Evolutionary conservation across 148 eudicot species (phyloP).

Genomic region (Drosera capensis): DNA sequence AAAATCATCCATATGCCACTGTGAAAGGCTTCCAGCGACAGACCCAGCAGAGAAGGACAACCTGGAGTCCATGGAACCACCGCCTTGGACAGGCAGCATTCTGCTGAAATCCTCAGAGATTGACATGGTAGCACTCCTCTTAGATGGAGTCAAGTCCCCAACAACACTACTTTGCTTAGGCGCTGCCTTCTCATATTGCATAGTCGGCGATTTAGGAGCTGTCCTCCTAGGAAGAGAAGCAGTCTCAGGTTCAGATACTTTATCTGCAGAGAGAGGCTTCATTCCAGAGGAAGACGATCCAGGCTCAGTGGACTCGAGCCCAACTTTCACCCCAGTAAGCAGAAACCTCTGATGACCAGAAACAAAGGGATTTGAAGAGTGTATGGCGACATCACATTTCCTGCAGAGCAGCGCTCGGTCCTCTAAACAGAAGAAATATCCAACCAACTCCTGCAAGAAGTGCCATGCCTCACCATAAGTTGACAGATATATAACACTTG

Average conservation of each 20-base stretch:
- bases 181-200: conserved; percentile 15
- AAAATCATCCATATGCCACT: conserved; percentile 65
- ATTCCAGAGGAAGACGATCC: conserved; percentile 42
- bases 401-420: conserved; percentile 89
- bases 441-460: conserved; percentile 60
- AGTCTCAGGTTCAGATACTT: conserved; percentile 27
- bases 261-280: conserved; percentile 31
- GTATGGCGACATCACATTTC: conserved; percentile 81
- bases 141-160: conserved; percentile 21
- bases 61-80: conserved; percentile 26
- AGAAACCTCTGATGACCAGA: conserved; percentile 76
- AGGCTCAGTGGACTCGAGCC: conserved; percentile 39
- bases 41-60: conserved; percentile 41
- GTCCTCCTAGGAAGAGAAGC: conserved; percentile 17
- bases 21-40: conserved; percentile 39
- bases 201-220: conserved; percentile 17
- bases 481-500: no score
- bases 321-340: conserved; percentile 86
- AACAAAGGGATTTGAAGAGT: conserved; percentile 52
- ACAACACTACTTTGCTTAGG: conserved; percentile 24
- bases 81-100: conserved; percentile 25
- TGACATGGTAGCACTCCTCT: conserved; percentile 20
- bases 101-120: conserved; percentile 27
- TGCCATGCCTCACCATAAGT: no score
- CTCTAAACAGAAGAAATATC: conserved; percentile 91